Evolutionary conservation across 371 early-diverging fungal genomes (phyloP), one percentile per base, ranked within the genome.

Genomic region (Mortierella sp.): DNA sequence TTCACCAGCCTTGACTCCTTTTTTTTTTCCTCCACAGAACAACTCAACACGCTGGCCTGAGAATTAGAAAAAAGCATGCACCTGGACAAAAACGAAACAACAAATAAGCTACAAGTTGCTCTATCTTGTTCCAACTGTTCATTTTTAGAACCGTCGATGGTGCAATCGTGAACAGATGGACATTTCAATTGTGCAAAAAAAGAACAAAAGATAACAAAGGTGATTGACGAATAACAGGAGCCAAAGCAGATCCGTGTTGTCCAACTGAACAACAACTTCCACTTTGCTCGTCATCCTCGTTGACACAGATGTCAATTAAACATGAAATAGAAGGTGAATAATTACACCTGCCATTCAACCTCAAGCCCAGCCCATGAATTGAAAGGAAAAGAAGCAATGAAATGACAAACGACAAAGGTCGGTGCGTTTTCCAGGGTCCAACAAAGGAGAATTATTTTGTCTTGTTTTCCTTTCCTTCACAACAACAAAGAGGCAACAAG

Each of bases 361-460:
- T n/a, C n/a, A 9, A 38, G 38, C 65, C 65, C 65, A 38, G 24
- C 34, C 21, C 68, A 38, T 24, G 44, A 31, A 31, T 26, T 5
- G 42, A 8, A 10, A 16, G 11, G 60, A 26, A 60, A 6, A 19
- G 14, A 34, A 6, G 38, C 19, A 31, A 63, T 4, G 31, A 60
- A 31, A 7, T 28, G 7, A 19, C 14, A 57, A 28, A 26, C 31
- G 16, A 34, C 24, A 38, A 16, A 38, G 38, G 65, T 65, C 65
- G 65, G 65, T 65, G 65, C 65, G 65, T 19, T 65, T 42, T 65
- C 65, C 65, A 65, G 65, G 65, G 65, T 65, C 42, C 42, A 50
- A 60, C 34, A 9, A 38, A 10, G 65, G 42, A 38, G 38, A 65
- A 24, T 34, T 50, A 50, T 42, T 63, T 63, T 31, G 28, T 60